phyloP scores from a whole-genome alignment of 768 basidiomycete species.

The Infundibulicybe gibba region DNA sequence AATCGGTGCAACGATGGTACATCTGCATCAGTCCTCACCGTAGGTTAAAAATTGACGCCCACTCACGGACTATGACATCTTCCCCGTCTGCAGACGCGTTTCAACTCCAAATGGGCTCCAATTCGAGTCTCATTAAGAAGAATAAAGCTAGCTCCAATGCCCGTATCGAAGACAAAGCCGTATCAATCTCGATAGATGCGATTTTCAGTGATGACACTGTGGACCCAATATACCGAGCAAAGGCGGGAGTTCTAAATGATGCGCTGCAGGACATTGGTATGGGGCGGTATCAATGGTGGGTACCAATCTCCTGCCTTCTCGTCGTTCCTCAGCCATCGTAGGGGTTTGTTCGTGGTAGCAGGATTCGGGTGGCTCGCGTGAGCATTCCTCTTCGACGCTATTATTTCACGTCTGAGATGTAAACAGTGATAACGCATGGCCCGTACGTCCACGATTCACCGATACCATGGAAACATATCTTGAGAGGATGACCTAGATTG shows the following conservation, averaged over 20 bases:
- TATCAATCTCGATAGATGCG: conserved; percentile 3
- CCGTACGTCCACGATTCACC: conserved; percentile 39
- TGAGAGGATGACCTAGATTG: conserved; percentile 34
- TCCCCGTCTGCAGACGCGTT: no score
- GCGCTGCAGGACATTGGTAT: conserved; percentile 68
- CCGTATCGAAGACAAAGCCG: no score
- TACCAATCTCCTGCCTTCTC: conserved; percentile 1
- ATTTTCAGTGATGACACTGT: conserved; percentile 18
- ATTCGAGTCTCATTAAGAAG: no score
- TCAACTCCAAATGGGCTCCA: no score
- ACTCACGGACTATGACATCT: no score
- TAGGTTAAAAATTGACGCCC: no score
- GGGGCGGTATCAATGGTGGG: conserved; percentile 60
- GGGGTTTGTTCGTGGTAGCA: conserved; percentile 65
- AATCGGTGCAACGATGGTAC: no score
- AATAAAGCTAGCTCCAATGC: no score
- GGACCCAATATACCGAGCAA: conserved; percentile 58
- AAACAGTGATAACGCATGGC: conserved; percentile 70
- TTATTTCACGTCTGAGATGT: not conserved
- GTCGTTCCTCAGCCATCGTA: conserved; percentile 15
- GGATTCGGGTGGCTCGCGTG: conserved; percentile 79
- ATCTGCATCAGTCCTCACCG: no score
- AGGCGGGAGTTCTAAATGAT: conserved; percentile 52
- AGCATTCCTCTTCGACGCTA: conserved; percentile 19
- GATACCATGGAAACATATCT: not conserved